A percentile compares a stretch with the other conserved stretches of the same genome.
Evolutionary conservation across 768 basidiomycete species (phyloP).

Genomic region (Tubosaeta sp.): DNA sequence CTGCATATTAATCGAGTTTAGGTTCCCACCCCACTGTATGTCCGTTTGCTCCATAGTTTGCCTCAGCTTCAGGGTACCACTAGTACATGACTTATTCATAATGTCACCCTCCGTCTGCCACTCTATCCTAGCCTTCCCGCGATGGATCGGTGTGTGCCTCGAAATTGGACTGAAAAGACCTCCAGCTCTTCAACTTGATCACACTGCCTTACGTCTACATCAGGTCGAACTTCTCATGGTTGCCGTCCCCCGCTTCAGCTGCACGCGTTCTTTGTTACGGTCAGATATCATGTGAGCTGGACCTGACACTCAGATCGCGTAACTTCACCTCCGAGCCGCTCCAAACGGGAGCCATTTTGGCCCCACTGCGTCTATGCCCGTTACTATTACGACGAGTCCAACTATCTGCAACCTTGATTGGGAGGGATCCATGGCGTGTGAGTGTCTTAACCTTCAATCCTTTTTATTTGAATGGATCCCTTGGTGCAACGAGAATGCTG

Average conservation of each 20-base stretch:
- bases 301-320: background rate
- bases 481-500: too few species aligned
- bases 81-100: background rate
- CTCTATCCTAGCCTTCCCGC: background rate
- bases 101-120: background rate
- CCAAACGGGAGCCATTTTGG: background rate
- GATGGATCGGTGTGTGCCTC: background rate
- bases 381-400: too few species aligned
- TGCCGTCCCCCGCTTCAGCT: background rate
- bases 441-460: too few species aligned
- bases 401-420: too few species aligned
- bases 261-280: background rate
- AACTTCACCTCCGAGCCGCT: background rate
- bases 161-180: background rate
- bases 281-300: background rate
- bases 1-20: too few species aligned
- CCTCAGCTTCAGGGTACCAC: background rate
- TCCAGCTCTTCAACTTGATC: background rate
- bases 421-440: too few species aligned
- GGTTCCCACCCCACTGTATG: background rate
- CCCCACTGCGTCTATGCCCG: too few species aligned
- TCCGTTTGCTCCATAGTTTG: background rate
- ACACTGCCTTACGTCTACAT: background rate
- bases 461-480: too few species aligned
- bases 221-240: background rate